Conservation (phyloP, 2,329 filamentous ascomycete species). For the Fusarium sp. region DNA sequence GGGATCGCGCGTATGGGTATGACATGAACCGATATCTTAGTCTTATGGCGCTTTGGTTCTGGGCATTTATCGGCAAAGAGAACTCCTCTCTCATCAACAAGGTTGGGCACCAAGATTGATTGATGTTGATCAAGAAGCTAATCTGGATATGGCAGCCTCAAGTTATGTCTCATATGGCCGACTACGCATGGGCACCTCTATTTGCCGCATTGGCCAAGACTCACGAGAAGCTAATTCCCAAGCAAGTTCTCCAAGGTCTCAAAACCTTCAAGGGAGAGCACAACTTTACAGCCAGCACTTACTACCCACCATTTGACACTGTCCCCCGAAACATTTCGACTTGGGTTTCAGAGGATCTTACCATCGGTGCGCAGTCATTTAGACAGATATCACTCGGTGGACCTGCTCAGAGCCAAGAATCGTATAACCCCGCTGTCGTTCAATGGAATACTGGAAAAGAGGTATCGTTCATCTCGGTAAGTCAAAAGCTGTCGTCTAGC, state of each 20-base stretch:
- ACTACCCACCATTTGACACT: conserved; percentile 69
- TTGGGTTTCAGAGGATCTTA: conserved; percentile 67
- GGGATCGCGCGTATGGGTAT: conserved; percentile 72
- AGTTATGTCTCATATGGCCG: conserved; percentile 68
- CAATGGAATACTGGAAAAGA: conserved; percentile 65
- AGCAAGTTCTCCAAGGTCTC: conserved; percentile 55
- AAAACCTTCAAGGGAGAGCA: conserved; percentile 64
- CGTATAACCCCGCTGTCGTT: conserved; percentile 70
- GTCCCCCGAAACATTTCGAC: conserved; percentile 68
- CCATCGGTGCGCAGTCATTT: conserved; percentile 70
- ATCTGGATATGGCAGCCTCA: conserved; percentile 52
- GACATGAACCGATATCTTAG: conserved; percentile 73
- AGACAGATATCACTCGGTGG: conserved; percentile 68
- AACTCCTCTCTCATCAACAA: conserved; percentile 51
- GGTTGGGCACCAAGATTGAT: conserved; percentile 24
- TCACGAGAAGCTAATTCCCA: conserved; percentile 61
- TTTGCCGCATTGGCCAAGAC: conserved; percentile 65
- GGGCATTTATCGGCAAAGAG: conserved; percentile 66
- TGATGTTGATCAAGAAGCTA: accelerated
- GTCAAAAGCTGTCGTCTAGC: conserved; percentile 31
- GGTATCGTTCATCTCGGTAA: conserved; percentile 46
- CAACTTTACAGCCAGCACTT: conserved; percentile 63
- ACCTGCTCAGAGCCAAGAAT: conserved; percentile 60
- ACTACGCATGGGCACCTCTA: conserved; percentile 69
- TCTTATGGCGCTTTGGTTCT: conserved; percentile 69